Evolutionary conservation across 164 flowering plant species (phyloP).

Genomic region (Magnolia officinalis): DNA sequence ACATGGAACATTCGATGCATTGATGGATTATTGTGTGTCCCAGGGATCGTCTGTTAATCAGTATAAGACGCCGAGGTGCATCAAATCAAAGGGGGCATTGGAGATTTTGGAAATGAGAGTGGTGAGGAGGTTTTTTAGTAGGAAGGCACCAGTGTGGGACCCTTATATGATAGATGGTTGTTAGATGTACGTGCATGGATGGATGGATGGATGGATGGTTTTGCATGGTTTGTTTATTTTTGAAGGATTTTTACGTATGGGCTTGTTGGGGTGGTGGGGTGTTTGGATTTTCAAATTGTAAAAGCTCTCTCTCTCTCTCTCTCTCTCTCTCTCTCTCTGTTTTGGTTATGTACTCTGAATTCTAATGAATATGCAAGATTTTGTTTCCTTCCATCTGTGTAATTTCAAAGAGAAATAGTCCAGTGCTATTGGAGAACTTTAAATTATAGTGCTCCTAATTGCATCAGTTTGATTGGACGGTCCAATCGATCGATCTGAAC

Average conservation of each 20-base stretch:
- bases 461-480: too few species aligned
- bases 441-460: too few species aligned
- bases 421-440: too few species aligned
- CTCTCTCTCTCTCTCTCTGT: background rate
- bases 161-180: slow-evolving; percentile 11
- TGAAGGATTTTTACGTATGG: background rate
- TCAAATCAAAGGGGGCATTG: slow-evolving; percentile 44
- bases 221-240: background rate
- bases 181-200: background rate
- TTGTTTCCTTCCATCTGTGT: background rate
- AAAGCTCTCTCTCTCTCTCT: background rate
- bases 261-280: background rate
- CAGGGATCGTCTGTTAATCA: slow-evolving; percentile 71
- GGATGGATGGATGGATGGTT: background rate
- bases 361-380: background rate
- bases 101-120: slow-evolving; percentile 49
- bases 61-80: slow-evolving; percentile 73
- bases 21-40: slow-evolving; percentile 61
- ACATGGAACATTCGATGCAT: slow-evolving; percentile 55
- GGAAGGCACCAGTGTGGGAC: slow-evolving; percentile 23
- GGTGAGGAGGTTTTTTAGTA: slow-evolving; percentile 28
- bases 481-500: too few species aligned
- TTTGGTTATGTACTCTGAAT: background rate
- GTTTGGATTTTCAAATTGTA: background rate
- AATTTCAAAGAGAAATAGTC: too few species aligned